A percentile compares a stretch with the other conserved stretches of the same genome.
Conservation (phyloP, 306 rosid species). For the Cyclanthera cordifolia region DNA sequence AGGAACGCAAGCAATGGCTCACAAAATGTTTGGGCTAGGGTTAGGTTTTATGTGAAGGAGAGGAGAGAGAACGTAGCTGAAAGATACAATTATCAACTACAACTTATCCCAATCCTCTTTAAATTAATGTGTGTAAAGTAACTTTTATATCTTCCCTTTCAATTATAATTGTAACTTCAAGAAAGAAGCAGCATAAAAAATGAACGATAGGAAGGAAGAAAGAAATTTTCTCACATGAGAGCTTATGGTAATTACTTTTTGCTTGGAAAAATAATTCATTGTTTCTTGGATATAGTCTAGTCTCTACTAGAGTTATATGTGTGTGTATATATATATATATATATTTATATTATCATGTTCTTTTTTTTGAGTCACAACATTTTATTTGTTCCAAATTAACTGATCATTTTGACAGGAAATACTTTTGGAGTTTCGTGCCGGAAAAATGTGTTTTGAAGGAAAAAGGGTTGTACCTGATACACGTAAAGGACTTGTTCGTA, state of each 20-base stretch:
- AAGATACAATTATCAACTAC: no score
- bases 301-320: background rate
- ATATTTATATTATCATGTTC: background rate
- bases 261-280: background rate
- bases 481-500: conserved; percentile 79
- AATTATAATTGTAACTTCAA: background rate
- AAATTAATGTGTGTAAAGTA: background rate
- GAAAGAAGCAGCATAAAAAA: background rate
- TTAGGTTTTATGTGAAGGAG: no score
- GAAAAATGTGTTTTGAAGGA: conserved; percentile 72
- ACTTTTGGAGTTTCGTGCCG: conserved; percentile 83
- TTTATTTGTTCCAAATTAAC: background rate
- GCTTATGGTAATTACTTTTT: background rate
- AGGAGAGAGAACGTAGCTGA: no score
- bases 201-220: background rate
- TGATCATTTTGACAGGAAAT: conserved; percentile 43
- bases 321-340: background rate
- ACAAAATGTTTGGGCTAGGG: no score
- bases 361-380: background rate
- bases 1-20: no score
- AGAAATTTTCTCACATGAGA: background rate
- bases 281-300: background rate
- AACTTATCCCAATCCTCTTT: no score
- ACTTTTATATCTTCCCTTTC: background rate
- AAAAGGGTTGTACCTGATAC: conserved; percentile 64